Evolutionary conservation across 2,329 filamentous ascomycete species (phyloP), one percentile per base, ranked within the genome.

Genomic region (Botrytis fragariae): DNA sequence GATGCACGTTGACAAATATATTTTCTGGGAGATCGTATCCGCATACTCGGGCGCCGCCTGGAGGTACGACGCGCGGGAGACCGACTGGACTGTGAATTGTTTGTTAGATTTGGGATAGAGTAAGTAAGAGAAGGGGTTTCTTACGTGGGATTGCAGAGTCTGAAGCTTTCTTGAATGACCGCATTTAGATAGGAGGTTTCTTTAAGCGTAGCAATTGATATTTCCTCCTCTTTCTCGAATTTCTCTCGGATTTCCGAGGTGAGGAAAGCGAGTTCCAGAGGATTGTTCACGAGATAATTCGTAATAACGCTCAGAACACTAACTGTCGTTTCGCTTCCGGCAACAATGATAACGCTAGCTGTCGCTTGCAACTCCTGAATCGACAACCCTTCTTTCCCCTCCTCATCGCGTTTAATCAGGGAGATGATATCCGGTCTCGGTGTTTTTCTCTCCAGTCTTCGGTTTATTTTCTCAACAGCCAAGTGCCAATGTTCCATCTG

Each of bases 101-200:
- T 54, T 54, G 48, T 54, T 29, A n/a, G 25, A 4, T 29, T 54
- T 5, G 25, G 48, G 25, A n/a, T 54, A 8, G 0, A 10, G 14
- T 35, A 3, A 1, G 5, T 0, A 6, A 5, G 14, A 42, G 6
- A 44, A 44, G 9, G 25, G 25, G 12, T 16, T 54, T 54, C 25
- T 54, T 29, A 29, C 48, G 25, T n/a, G 25, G 48, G 48, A 54
- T 54, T n/a, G 16, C 83, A 85, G 20, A 84, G 74, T 16, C 86
- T 80, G 45, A 87, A 77, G 0, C 79, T 77, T 77, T 87, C 85
- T 0, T 85, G 77, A 2, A 86, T 75, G 25, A 81, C 81, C 1
- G 84, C 84, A 6, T 81, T 76, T 75, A 85, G 80, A 72, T 86
- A 86, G 0, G 72, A 44, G 0, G 85, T 77, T 75, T 60, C 54